Evolutionary conservation across 2,329 filamentous ascomycete species (phyloP).

Genomic region (Alternaria burnsii): DNA sequence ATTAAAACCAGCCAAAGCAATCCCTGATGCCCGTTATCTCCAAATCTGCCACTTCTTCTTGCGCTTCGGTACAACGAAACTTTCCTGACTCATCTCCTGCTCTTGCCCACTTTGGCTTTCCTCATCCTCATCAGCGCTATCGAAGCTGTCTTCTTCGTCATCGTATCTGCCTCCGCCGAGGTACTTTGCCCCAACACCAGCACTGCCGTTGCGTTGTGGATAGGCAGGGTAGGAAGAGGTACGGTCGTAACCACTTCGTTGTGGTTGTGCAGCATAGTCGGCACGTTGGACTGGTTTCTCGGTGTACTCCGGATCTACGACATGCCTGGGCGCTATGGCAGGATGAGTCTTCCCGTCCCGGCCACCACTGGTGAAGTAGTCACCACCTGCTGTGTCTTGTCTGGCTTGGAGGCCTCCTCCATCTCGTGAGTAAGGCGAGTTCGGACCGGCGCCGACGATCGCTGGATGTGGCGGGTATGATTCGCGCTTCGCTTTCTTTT

Average conservation of each 20-base stretch:
- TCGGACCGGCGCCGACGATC: conserved; percentile 47
- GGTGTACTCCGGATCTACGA: conserved; percentile 18
- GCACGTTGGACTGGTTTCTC: conserved; percentile 23
- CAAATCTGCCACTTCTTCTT: conserved; percentile 53
- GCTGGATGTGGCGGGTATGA: conserved; percentile 49
- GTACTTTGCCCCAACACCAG: conserved; percentile 43
- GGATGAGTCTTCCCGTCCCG: conserved; percentile 26
- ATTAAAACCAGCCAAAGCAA: conserved; percentile 2
- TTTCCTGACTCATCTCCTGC: conserved; percentile 42
- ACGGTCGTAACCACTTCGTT: conserved; percentile 32
- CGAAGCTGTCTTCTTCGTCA: conserved; percentile 40
- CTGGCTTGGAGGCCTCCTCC: conserved; percentile 39
- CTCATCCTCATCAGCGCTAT: conserved; percentile 34
- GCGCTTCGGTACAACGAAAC: conserved; percentile 48
- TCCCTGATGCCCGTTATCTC: conserved; percentile 21
- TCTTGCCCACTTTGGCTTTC: conserved; percentile 39
- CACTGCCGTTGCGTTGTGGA: conserved; percentile 29
- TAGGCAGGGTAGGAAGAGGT: conserved; percentile 33
- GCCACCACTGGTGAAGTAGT: conserved; percentile 41
- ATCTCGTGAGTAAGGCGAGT: conserved; percentile 42
- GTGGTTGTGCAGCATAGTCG: conserved; percentile 30
- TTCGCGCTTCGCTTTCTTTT: conserved; percentile 36
- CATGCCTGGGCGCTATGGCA: conserved; percentile 11
- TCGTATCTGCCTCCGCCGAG: conserved; percentile 43
- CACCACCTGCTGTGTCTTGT: conserved; percentile 37